Evolutionary conservation across 2,329 filamentous ascomycete species (phyloP).

Genomic region (Spiromastix sp.): DNA sequence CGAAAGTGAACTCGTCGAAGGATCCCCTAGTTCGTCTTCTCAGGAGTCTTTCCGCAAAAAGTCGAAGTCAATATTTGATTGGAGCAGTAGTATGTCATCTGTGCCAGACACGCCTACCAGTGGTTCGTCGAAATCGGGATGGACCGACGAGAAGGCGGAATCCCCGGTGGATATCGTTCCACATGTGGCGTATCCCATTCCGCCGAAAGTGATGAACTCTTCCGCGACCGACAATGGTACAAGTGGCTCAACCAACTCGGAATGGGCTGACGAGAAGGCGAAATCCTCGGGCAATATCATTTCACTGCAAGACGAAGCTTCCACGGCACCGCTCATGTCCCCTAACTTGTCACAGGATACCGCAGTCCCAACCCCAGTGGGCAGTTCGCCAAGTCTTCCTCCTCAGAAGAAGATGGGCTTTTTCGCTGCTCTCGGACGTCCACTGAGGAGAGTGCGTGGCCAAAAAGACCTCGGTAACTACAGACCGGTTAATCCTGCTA

Average conservation of each 20-base stretch:
- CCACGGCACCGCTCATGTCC: constrained; percentile 9
- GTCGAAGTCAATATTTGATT: constrained; percentile 38
- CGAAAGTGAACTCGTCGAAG: constrained; percentile 29
- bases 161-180: constrained; percentile 10
- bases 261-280: constrained; percentile 14
- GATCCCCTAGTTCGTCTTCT: constrained; percentile 32
- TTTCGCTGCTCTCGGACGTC: too few relatives aligned
- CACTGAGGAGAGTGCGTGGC: constrained; percentile 5
- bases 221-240: constrained; percentile 30
- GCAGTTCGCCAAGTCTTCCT: constrained; percentile 26
- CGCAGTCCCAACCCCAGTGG: constrained; percentile 17
- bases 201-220: constrained; percentile 14
- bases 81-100: constrained; percentile 36
- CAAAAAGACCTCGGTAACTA: constrained; percentile 17
- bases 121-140: constrained; percentile 12
- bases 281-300: constrained; percentile 2
- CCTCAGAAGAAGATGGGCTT: constrained; percentile 8
- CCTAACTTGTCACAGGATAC: constrained; percentile 13
- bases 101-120: constrained; percentile 27
- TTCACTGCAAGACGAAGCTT: constrained; percentile 7
- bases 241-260: constrained; percentile 11
- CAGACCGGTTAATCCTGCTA: constrained; percentile 12
- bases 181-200: constrained; percentile 9
- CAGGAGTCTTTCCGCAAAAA: constrained; percentile 27
- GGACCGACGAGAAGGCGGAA: constrained; percentile 13